Evolutionary conservation across 495 filamentous ascomycete species (phyloP).

Genomic region (Penicillium paradoxum): DNA sequence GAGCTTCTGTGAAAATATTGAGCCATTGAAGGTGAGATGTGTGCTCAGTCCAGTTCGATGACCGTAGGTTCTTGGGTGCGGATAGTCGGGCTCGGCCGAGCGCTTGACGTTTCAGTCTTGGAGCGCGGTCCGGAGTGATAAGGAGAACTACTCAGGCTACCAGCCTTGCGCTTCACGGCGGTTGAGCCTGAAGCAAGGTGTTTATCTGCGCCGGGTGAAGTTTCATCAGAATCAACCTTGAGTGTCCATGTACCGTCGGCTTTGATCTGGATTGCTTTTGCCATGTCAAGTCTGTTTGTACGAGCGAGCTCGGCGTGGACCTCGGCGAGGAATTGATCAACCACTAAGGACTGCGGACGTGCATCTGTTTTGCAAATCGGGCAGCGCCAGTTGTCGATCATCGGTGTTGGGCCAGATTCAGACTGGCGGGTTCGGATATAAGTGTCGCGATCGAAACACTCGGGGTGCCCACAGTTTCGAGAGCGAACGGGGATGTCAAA

Average conservation of each 20-base stretch:
- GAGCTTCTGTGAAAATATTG: not conserved
- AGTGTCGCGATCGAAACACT: slow-evolving; percentile 85
- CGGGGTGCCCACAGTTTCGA: slow-evolving; percentile 56
- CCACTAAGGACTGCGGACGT: slow-evolving; percentile 59
- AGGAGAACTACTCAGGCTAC: not conserved
- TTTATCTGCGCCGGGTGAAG: not conserved
- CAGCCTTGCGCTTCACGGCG: slow-evolving; percentile 17
- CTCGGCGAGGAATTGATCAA: slow-evolving; percentile 65
- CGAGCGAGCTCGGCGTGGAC: slow-evolving; percentile 48
- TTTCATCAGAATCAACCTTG: slow-evolving; percentile 28
- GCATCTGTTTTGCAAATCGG: slow-evolving; percentile 74
- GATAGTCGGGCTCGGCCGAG: not conserved
- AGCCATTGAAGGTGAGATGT: not conserved
- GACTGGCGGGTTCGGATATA: slow-evolving; percentile 63
- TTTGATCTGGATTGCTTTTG: slow-evolving; percentile 54
- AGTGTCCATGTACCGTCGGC: slow-evolving; percentile 56
- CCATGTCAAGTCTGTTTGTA: slow-evolving; percentile 30
- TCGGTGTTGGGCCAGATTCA: slow-evolving; percentile 45
- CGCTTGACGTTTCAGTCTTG: not conserved
- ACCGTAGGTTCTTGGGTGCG: slow-evolving; percentile 15
- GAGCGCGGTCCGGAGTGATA: not conserved
- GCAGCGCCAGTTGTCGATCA: slow-evolving; percentile 75
- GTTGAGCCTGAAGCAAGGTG: not conserved
- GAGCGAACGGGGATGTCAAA: slow-evolving; percentile 68
- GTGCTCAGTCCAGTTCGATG: slow-evolving; percentile 32